These are phyloP conservation scores for Arxiozyma slooffiae DNA, from an alignment of 1,139 yeast species.

Conservation along the genomic window DNA sequence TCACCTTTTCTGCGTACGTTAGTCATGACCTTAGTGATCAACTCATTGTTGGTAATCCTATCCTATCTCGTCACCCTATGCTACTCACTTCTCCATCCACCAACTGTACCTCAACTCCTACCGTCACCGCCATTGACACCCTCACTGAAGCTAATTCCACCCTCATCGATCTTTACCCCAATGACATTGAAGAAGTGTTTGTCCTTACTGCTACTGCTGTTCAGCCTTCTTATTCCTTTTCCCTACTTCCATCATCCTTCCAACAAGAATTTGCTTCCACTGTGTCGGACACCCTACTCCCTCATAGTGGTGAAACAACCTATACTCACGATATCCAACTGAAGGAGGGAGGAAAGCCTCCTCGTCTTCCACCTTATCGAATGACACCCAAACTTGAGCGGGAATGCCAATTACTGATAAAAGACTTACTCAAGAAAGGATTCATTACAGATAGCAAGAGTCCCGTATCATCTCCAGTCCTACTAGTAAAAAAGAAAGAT, in stretches of 20 bases:
- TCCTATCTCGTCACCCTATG: background rate
- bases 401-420: constrained; percentile 4
- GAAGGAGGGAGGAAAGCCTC: constrained; percentile 4
- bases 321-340: constrained; percentile 5
- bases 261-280: background rate
- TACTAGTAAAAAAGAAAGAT: constrained; percentile 21
- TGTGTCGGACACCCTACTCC: constrained; percentile 1
- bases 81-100: too few relatives aligned
- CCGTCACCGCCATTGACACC: too few relatives aligned
- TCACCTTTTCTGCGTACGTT: too few relatives aligned
- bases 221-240: too few relatives aligned
- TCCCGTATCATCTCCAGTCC: constrained; percentile 17
- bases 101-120: too few relatives aligned
- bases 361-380: constrained; percentile 8
- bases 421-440: constrained; percentile 13
- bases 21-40: background rate
- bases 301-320: background rate
- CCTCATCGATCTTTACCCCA: too few relatives aligned
- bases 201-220: too few relatives aligned
- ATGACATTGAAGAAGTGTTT: too few relatives aligned
- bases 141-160: too few relatives aligned
- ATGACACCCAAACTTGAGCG: constrained; percentile 6
- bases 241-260: background rate
- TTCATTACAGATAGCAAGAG: constrained; percentile 14
- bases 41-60: constrained; percentile 1